Base-by-base conservation (phyloP, 192 early-diverging fungal species). In the Rhizophagus sp. region DNA sequence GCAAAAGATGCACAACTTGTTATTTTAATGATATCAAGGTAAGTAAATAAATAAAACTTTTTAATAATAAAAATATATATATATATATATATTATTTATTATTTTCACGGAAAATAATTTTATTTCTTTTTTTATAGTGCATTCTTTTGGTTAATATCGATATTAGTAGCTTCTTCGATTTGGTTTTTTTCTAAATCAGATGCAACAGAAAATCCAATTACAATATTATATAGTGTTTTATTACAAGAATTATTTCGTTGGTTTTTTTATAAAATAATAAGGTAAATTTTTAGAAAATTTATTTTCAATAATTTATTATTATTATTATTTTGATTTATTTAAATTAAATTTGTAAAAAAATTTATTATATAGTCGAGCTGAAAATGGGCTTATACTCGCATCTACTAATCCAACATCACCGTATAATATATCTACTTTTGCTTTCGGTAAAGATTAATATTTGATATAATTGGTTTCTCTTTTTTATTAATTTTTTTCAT, bases 61-160 rank as follows among this genome's bases (percentile, higher is more conserved):
- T 44, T 44, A 11, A 10, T 44, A 44, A 44, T 44, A 44, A 17
- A 64, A 68, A n/a, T n/a, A n/a, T n/a, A n/a, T n/a, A n/a, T 36
- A 76, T 2, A 71, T 15, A 11, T 64, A 57, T 47, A n/a, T n/a
- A 12, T 5, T 68, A 44, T 63, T 24, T 41, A n/a, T 36, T 75
- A 41, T 27, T 44, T 25, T 19, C 15, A 15, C 24, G 25, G 66
- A 2, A 17, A 62, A 33, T 36, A 64, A 47, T 30, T 63, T 30
- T 24, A 3, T 33, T 49, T 27, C n/a, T 67, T 63, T 52, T 61
- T n/a, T 71, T 62, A 41, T 64, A 95, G 94, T 75, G 93, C 94
- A 15, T 95, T 95, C 84, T 95, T 95, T 79, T 95, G 93, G 90
- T 84, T 95, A 17, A 73, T 95, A 25, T 91, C 94, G 0, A 84